phyloP scores from a whole-genome alignment of 1,284 basidiomycete species.

The Boletus nobilissimus region DNA sequence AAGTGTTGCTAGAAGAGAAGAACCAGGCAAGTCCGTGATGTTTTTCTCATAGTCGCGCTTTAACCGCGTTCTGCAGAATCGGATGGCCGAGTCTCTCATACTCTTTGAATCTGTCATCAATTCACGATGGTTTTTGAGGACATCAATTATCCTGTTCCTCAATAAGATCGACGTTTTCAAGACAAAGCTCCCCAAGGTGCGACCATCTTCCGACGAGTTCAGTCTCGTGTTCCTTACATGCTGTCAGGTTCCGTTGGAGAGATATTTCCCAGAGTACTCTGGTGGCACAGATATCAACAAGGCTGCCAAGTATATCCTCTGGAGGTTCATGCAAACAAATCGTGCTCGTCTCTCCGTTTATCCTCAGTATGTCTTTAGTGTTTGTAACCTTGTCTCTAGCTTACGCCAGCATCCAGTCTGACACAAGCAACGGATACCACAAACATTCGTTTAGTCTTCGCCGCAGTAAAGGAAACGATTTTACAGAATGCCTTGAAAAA shows the following conservation, averaged over 20 bases:
- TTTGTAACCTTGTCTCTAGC: background rate
- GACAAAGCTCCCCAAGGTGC: slow-evolving; percentile 86
- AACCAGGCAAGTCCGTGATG: slow-evolving; percentile 68
- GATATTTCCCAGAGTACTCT: slow-evolving; percentile 95
- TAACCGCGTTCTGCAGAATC: slow-evolving; percentile 67
- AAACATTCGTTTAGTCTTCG: slow-evolving; percentile 92
- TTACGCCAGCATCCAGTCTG: slow-evolving; percentile 56
- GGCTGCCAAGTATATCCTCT: slow-evolving; percentile 97
- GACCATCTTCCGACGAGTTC: background rate
- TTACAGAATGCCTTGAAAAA: slow-evolving; percentile 89
- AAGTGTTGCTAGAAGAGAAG: slow-evolving; percentile 83
- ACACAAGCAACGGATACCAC: slow-evolving; percentile 85
- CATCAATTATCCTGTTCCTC: slow-evolving; percentile 91
- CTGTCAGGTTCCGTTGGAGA: slow-evolving; percentile 78
- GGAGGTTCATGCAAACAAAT: slow-evolving; percentile 97
- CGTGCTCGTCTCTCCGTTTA: slow-evolving; percentile 89
- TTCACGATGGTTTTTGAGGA: slow-evolving; percentile 95
- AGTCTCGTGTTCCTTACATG: slow-evolving; percentile 5
- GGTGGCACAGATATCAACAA: slow-evolving; percentile 96
- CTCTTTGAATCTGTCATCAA: slow-evolving; percentile 98
- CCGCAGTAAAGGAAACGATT: slow-evolving; percentile 98
- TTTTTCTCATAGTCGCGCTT: slow-evolving; percentile 30
- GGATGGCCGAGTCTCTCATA: slow-evolving; percentile 93
- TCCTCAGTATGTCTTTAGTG: slow-evolving; percentile 77
- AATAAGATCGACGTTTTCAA: slow-evolving; percentile 99